phyloP scores from a whole-genome alignment of 345 rosid species.

The Citrus inodora region DNA sequence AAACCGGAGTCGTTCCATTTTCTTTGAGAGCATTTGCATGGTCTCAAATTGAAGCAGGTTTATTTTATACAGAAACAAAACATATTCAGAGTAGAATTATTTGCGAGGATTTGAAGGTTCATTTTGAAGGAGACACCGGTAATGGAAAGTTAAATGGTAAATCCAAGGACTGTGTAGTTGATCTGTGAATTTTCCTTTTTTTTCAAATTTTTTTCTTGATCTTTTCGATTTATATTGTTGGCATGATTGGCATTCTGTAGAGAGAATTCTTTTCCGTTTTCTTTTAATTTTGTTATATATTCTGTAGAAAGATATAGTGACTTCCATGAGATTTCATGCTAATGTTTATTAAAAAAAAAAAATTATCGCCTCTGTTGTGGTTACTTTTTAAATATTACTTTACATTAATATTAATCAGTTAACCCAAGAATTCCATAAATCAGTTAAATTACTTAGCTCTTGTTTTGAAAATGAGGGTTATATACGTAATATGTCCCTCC shows the following conservation, averaged over 20 bases:
- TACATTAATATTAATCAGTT: too few species aligned
- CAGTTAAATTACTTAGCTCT: too few species aligned
- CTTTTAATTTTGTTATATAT: too few species aligned
- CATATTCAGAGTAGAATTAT: constrained; percentile 15
- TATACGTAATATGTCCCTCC: too few species aligned
- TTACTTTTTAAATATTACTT: too few species aligned
- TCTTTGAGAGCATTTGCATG: constrained; percentile 20
- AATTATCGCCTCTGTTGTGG: too few species aligned
- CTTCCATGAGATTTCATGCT: too few species aligned
- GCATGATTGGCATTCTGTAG: background rate
- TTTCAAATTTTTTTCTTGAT: background rate
- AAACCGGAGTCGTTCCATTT: constrained; percentile 22
- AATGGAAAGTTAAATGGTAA: constrained; percentile 2
- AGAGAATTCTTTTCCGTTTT: too few species aligned
- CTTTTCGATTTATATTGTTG: background rate
- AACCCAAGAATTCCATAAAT: too few species aligned
- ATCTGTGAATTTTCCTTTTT: background rate
- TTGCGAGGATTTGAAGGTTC: constrained; percentile 34
- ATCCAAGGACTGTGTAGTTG: constrained; percentile 15
- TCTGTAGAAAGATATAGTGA: too few species aligned
- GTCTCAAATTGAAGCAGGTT: constrained; percentile 28
- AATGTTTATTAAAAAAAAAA: too few species aligned
- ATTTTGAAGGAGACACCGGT: constrained; percentile 13
- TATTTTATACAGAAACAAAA: constrained; percentile 22
- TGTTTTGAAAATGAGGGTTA: too few species aligned